These are phyloP conservation scores for Globisporangium irregulare DNA, from an alignment of 352 stramenopile species.

Conservation along the genomic window DNA sequence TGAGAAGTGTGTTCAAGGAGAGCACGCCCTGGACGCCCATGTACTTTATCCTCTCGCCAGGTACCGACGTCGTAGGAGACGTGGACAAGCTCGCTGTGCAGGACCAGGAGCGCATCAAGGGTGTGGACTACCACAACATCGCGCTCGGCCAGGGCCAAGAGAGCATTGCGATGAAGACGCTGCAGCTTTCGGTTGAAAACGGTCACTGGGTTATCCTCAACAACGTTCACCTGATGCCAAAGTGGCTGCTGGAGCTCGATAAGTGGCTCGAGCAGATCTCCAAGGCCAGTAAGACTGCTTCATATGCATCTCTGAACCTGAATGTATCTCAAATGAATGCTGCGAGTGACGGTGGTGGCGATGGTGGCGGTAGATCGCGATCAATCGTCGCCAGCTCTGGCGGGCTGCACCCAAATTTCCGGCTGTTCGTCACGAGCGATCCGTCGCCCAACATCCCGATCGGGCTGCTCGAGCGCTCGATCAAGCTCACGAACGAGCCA, in stretches of 20 bases:
- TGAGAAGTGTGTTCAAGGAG: slow-evolving; percentile 93
- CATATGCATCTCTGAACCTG: slow-evolving; percentile 31
- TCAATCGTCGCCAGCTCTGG: slow-evolving; percentile 25
- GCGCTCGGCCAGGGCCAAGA: slow-evolving; percentile 94
- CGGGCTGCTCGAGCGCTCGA: slow-evolving; percentile 83
- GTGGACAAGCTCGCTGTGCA: slow-evolving; percentile 93
- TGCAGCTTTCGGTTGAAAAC: slow-evolving; percentile 86
- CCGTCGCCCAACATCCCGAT: slow-evolving; percentile 84
- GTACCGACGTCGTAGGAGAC: slow-evolving; percentile 95
- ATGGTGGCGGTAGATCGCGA: slow-evolving; percentile 17
- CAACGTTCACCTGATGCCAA: slow-evolving; percentile 94
- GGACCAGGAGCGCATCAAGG: slow-evolving; percentile 91
- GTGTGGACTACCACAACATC: slow-evolving; percentile 96
- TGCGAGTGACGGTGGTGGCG: not conserved
- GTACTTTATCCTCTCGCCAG: slow-evolving; percentile 96
- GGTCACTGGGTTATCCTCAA: slow-evolving; percentile 95
- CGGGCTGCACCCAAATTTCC: slow-evolving; percentile 72
- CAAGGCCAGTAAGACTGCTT: slow-evolving; percentile 53
- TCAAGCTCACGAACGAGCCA: slow-evolving; percentile 90
- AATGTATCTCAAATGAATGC: slow-evolving; percentile 17
- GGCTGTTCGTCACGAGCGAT: slow-evolving; percentile 90
- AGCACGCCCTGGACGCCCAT: slow-evolving; percentile 94
- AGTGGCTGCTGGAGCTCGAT: slow-evolving; percentile 92
- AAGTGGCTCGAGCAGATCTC: slow-evolving; percentile 88
- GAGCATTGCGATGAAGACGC: slow-evolving; percentile 84